These are phyloP conservation scores for Leucoagaricus sp. DNA, from an alignment of 1,284 basidiomycete species.

Conservation along the genomic window DNA sequence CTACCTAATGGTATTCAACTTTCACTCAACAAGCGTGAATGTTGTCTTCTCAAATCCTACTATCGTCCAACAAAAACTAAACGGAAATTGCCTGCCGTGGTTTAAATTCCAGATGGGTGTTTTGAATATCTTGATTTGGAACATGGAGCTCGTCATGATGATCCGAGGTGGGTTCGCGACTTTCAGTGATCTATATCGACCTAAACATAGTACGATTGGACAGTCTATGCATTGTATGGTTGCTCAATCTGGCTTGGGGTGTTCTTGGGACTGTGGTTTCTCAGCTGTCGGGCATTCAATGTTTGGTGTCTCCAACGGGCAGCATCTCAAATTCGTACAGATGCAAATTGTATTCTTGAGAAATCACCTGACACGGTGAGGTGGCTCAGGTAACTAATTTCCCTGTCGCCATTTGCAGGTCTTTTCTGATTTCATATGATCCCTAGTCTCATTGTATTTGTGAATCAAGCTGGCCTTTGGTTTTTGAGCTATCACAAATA, in stretches of 20 bases:
- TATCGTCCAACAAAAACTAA: neutral
- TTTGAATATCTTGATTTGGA: neutral
- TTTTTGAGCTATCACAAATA: neutral
- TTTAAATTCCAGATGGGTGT: neutral
- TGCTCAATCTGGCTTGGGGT: neutral
- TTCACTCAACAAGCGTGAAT: neutral
- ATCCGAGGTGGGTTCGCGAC: neutral
- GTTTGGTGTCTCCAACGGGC: neutral
- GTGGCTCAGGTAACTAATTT: neutral
- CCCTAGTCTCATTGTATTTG: neutral
- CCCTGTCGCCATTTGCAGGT: neutral
- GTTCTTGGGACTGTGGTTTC: neutral
- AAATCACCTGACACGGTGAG: neutral
- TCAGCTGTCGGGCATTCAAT: neutral
- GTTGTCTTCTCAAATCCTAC: neutral
- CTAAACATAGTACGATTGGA: neutral
- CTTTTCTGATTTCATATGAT: neutral
- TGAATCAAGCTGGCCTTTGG: neutral
- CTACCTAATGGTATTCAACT: neutral
- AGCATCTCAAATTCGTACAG: neutral
- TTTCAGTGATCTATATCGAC: neutral
- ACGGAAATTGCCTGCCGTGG: neutral
- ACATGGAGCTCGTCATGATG: conserved; percentile 5
- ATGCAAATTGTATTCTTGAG: neutral
- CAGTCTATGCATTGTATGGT: conserved; percentile 1